A percentile compares a stretch with the other conserved stretches of the same genome.
These are phyloP conservation scores for Pseudotulostoma volvatum DNA, from an alignment of 495 filamentous ascomycete species.

Conservation along the genomic window DNA sequence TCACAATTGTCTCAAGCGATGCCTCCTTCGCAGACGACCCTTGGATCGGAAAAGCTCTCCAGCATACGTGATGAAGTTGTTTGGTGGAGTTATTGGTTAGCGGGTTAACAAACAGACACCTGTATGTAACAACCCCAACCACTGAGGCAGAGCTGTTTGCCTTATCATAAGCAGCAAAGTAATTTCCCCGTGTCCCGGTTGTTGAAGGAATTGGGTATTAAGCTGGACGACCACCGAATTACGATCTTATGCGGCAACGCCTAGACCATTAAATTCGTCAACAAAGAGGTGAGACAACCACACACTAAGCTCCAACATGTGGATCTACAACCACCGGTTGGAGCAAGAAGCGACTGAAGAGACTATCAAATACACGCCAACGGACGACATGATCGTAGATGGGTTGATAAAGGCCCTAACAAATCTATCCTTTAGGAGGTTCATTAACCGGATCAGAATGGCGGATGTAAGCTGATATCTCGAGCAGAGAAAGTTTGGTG, in stretches of 20 bases:
- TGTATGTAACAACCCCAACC: background rate
- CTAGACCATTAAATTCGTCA: too few species aligned
- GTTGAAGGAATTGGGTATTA: background rate
- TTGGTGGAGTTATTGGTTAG: background rate
- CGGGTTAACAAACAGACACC: background rate
- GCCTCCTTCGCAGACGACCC: conserved; percentile 9
- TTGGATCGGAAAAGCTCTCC: conserved; percentile 6
- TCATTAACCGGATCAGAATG: too few species aligned
- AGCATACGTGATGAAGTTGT: conserved; percentile 1
- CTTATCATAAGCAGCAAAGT: background rate
- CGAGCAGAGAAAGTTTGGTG: too few species aligned
- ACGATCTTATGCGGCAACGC: too few species aligned
- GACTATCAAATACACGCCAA: conserved; percentile 9
- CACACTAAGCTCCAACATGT: too few species aligned
- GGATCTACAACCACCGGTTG: too few species aligned
- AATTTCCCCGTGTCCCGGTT: background rate
- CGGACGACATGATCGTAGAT: conserved; percentile 8
- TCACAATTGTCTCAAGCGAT: conserved; percentile 8
- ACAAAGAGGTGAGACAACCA: too few species aligned
- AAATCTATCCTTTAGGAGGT: too few species aligned
- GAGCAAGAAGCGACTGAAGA: too few species aligned
- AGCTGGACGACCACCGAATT: background rate
- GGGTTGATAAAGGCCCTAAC: conserved; percentile 6
- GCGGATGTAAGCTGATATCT: too few species aligned
- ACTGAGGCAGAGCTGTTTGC: background rate